Evolutionary conservation across 768 basidiomycete species (phyloP).

Genomic region (Xerocomellus intermedius): DNA sequence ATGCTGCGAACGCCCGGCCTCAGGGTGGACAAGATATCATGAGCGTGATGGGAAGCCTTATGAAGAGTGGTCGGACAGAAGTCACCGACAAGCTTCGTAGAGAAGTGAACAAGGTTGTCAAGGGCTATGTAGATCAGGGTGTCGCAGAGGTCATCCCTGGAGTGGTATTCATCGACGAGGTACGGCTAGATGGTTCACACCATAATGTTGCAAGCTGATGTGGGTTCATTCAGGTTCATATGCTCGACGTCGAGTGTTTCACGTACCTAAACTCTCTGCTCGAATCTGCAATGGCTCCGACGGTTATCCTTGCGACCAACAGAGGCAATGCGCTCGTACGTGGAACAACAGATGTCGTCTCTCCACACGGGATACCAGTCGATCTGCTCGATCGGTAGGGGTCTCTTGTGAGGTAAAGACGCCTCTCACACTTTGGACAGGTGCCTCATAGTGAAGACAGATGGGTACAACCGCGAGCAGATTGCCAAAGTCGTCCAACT

Average conservation of each 20-base stretch:
- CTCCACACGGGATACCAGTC: conserved; percentile 91
- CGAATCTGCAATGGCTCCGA: conserved; percentile 96
- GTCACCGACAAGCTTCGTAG: conserved; percentile 94
- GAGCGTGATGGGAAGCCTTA: conserved; percentile 92
- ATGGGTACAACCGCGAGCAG: conserved; percentile 77
- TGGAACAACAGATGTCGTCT: conserved; percentile 87
- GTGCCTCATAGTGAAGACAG: conserved; percentile 94
- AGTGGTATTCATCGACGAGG: conserved; percentile 98
- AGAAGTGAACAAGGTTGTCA: conserved; percentile 97
- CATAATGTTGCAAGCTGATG: conserved; percentile 1
- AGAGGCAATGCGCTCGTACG: conserved; percentile 90
- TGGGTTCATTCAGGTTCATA: conserved; percentile 74
- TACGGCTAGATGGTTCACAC: conserved; percentile 34
- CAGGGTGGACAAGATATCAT: conserved; percentile 98
- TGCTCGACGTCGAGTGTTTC: conserved; percentile 99
- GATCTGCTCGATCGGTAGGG: conserved; percentile 88
- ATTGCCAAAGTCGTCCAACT: conserved; percentile 84
- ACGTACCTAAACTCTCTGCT: conserved; percentile 95
- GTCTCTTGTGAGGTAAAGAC: background rate
- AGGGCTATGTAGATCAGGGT: conserved; percentile 96
- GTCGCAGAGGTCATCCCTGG: conserved; percentile 98
- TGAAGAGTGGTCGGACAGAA: conserved; percentile 92
- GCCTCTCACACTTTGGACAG: conserved; percentile 36
- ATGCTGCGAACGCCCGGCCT: conserved; percentile 94
- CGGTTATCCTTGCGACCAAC: conserved; percentile 96